Evolutionary conservation across 2,329 filamentous ascomycete genomes (phyloP), one percentile per base, ranked within the genome.

Genomic region (Sclerotinia glacialis): DNA sequence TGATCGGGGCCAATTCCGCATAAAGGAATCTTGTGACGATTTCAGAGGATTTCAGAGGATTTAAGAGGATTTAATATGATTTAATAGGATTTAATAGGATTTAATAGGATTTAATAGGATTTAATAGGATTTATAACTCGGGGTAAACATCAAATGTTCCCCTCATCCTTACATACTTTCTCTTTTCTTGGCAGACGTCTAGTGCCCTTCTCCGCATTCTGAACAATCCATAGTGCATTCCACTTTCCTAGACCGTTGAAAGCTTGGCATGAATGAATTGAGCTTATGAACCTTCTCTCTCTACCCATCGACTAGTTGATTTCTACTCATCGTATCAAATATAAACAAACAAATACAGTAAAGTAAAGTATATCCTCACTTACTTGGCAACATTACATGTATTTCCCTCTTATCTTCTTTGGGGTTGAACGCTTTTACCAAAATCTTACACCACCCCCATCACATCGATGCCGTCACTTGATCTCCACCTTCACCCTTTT

Each of bases 171-270:
- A 23, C 37, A 37, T n/a, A 40, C 31, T 47, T 37, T 34, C 23
- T 6, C 16, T n/a, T n/a, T 11, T 21, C 44, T 37, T 5, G 53
- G 26, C 53, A 6, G 2, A 56, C n/a, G 12, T 42, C 18, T 56
- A 56, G 53, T 56, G 53, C 53, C 42, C 26, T 56, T 61, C 58
- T 61, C 58, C 58, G 58, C 58, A 61, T 61, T 61, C 49, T 50
- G 58, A 37, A 60, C 8, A 23, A 37, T 50, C 7, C 26, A 34
- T 31, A 60, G 58, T 42, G 58, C 21, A n/a, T n/a, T n/a, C n/a
- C 58, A 49, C 21, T 49, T 44, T 37, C 7, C 26, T 23, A 11
- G 46, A 34, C 42, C 42, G 31, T 12, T 47, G 5, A 2, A 18
- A n/a, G 58, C 58, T 61, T 61, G 58, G 58, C 58, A 31, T 14